phyloP scores from a whole-genome alignment of 371 early-diverging fungal genomes.

The Apophysomyces sp. region DNA sequence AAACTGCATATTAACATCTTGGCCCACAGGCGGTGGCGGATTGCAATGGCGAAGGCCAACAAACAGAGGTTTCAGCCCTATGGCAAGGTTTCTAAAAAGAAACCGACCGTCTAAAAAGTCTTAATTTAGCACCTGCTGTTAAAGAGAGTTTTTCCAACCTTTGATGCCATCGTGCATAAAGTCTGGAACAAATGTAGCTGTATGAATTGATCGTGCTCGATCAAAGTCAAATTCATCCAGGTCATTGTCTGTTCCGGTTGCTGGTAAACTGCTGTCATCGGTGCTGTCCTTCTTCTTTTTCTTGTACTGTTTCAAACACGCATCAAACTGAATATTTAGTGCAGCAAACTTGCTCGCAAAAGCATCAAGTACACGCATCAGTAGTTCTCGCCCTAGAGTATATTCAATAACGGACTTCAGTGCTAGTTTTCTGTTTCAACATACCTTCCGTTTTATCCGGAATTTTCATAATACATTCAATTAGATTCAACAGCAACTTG shows the following conservation, averaged over 20 bases:
- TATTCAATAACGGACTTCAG: not conserved
- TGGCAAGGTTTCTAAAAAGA: slow-evolving; percentile 83
- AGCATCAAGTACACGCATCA: slow-evolving; percentile 84
- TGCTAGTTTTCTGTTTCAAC: too few species aligned
- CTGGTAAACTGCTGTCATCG: not conserved
- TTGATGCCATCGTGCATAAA: slow-evolving; percentile 71
- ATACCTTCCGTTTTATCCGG: slow-evolving; percentile 59
- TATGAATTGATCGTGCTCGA: slow-evolving; percentile 74
- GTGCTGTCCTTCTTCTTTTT: slow-evolving; percentile 32
- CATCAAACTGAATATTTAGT: slow-evolving; percentile 61
- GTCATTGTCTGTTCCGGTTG: slow-evolving; percentile 13
- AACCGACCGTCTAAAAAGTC: slow-evolving; percentile 66
- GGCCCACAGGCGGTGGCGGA: slow-evolving; percentile 53
- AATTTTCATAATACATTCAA: slow-evolving; percentile 82
- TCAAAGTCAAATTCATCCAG: slow-evolving; percentile 81
- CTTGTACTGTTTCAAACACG: slow-evolving; percentile 52
- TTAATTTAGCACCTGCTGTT: not conserved
- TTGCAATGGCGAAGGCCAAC: slow-evolving; percentile 75
- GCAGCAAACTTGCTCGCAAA: slow-evolving; percentile 80
- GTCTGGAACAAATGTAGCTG: slow-evolving; percentile 63
- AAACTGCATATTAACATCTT: slow-evolving; percentile 38
- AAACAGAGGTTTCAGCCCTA: slow-evolving; percentile 83
- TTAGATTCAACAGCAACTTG: slow-evolving; percentile 88
- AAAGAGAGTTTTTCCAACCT: slow-evolving; percentile 36
- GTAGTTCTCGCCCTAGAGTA: slow-evolving; percentile 64